Evolutionary conservation across 805 yeast genomes (phyloP).

Genomic region (Metschnikowia shivogae): DNA sequence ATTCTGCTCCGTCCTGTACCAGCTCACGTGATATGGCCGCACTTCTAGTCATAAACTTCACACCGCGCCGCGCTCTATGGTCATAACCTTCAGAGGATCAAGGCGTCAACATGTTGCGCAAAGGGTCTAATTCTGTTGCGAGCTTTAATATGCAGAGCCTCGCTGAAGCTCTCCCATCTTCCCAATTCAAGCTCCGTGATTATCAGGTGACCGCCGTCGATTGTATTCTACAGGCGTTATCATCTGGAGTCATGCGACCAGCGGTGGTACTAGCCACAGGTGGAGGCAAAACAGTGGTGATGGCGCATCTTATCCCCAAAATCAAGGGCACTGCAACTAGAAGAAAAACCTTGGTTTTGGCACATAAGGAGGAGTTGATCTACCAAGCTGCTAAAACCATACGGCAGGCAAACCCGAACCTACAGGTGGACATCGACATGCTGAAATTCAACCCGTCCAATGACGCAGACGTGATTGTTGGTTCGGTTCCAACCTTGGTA

Average conservation of each 20-base stretch:
- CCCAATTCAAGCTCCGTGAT: slow-evolving; percentile 23
- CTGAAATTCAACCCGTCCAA: slow-evolving; percentile 43
- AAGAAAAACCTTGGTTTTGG: slow-evolving; percentile 55
- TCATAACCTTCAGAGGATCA: background rate
- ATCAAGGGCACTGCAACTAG: slow-evolving; percentile 24
- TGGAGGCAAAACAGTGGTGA: slow-evolving; percentile 87
- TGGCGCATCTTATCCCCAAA: slow-evolving; percentile 51
- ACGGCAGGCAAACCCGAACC: slow-evolving; percentile 42
- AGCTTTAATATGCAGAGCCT: background rate
- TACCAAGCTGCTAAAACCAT: slow-evolving; percentile 60
- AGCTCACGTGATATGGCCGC: too few relatives aligned
- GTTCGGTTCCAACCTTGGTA: slow-evolving; percentile 66
- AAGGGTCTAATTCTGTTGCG: too few relatives aligned
- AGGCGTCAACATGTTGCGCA: background rate
- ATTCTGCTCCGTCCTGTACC: too few relatives aligned
- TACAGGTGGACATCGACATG: slow-evolving; percentile 66
- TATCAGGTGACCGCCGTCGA: slow-evolving; percentile 74
- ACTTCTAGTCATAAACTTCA: too few relatives aligned
- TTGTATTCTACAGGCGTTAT: slow-evolving; percentile 47
- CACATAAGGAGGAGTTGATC: slow-evolving; percentile 78
- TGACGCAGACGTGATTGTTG: slow-evolving; percentile 64
- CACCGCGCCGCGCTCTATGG: too few relatives aligned
- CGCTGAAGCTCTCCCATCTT: background rate
- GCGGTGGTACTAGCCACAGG: slow-evolving; percentile 92
- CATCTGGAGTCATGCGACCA: slow-evolving; percentile 47